A percentile compares a stretch with the other conserved stretches of the same genome.
phyloP scores from a whole-genome alignment of 495 filamentous ascomycete genomes.

The Chaetomium cochliodes region DNA sequence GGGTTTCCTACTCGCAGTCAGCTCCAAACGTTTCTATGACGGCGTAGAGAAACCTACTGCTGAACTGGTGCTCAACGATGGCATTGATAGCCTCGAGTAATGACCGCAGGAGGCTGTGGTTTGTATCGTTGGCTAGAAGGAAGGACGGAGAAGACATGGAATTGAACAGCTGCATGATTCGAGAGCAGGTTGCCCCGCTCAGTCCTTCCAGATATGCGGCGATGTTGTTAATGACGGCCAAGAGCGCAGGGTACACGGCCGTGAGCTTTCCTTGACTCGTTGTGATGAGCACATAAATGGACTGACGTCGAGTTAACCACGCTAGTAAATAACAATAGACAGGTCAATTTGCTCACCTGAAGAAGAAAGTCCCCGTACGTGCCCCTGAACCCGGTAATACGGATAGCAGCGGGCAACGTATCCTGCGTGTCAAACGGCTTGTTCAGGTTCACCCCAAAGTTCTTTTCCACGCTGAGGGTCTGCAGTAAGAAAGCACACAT shows the following conservation, averaged over 20 bases:
- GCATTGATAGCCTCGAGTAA: slow-evolving; percentile 89
- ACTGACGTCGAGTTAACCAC: slow-evolving; percentile 55
- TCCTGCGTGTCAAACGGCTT: slow-evolving; percentile 87
- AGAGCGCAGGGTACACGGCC: slow-evolving; percentile 86
- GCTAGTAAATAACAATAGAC: background rate
- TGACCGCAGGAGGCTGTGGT: slow-evolving; percentile 77
- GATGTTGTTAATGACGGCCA: slow-evolving; percentile 92
- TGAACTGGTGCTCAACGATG: slow-evolving; percentile 88
- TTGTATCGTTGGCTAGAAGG: slow-evolving; percentile 91
- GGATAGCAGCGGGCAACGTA: slow-evolving; percentile 74
- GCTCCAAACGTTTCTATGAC: background rate
- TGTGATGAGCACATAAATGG: slow-evolving; percentile 88
- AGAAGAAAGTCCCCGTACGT: slow-evolving; percentile 94
- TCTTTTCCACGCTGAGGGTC: slow-evolving; percentile 89
- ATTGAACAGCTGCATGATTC: slow-evolving; percentile 82
- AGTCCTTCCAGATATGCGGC: slow-evolving; percentile 78
- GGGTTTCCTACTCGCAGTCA: slow-evolving; percentile 65
- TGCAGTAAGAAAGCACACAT: slow-evolving; percentile 98
- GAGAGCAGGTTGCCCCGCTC: slow-evolving; percentile 70
- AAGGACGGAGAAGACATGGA: slow-evolving; percentile 96
- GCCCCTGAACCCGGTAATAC: slow-evolving; percentile 79
- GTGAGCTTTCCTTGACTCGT: slow-evolving; percentile 87
- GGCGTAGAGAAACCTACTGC: slow-evolving; percentile 51
- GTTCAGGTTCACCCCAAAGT: slow-evolving; percentile 87
- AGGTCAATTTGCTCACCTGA: slow-evolving; percentile 60